Percentiles rank a stretch among this genome's conserved stretches.
Evolutionary conservation across 352 stramenopile species (phyloP).

Genomic region (Globisporangium iwayamae): DNA sequence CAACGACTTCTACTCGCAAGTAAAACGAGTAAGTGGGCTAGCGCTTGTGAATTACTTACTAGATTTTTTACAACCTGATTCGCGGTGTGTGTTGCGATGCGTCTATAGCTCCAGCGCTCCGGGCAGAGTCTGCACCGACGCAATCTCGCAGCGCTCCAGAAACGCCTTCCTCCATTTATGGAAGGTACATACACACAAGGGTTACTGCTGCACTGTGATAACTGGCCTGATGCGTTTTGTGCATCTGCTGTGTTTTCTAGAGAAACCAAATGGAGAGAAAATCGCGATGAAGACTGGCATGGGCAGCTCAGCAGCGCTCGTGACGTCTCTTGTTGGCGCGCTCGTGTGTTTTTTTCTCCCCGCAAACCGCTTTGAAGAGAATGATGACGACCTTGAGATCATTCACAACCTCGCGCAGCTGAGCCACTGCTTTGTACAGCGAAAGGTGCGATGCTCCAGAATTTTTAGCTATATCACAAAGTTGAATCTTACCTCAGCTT

Average conservation of each 20-base stretch:
- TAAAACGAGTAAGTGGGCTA: constrained; percentile 32
- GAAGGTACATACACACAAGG: constrained; percentile 2
- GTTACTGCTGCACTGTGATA: background rate
- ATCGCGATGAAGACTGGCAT: constrained; percentile 94
- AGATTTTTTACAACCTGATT: background rate
- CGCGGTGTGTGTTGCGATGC: background rate
- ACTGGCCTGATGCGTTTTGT: background rate
- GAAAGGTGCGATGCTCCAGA: constrained; percentile 69
- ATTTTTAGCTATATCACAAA: background rate
- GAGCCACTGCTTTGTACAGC: constrained; percentile 94
- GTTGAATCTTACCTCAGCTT: background rate
- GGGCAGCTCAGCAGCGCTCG: constrained; percentile 93
- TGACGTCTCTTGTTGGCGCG: constrained; percentile 92
- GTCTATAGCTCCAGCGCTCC: constrained; percentile 60
- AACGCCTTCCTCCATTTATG: constrained; percentile 80
- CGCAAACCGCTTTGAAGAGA: constrained; percentile 17
- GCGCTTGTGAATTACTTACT: constrained; percentile 7
- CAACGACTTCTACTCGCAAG: constrained; percentile 98
- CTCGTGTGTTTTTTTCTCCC: constrained; percentile 86
- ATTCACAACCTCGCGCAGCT: constrained; percentile 95
- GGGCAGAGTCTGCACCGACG: constrained; percentile 50
- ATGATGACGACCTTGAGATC: constrained; percentile 34
- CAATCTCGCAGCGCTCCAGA: constrained; percentile 70
- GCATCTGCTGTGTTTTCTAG: constrained; percentile 14
- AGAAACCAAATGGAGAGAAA: constrained; percentile 29